Evolutionary conservation across 768 basidiomycete genomes (phyloP).

Genomic region (Collybiopsis confluens): DNA sequence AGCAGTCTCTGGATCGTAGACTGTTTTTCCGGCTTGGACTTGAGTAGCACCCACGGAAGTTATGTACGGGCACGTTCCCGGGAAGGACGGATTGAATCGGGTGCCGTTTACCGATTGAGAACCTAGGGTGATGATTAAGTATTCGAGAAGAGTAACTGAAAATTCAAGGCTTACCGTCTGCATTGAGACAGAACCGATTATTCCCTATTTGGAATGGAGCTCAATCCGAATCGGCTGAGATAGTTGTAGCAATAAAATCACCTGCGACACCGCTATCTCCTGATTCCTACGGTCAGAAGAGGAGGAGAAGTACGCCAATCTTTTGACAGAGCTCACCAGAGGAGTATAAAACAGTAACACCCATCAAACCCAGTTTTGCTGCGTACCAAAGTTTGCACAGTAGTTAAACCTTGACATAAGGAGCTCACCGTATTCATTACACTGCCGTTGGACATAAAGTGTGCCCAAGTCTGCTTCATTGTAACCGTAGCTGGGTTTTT

Average conservation of each 20-base stretch:
- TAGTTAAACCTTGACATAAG: neutral
- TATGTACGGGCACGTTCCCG: slow-evolving; percentile 42
- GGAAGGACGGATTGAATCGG: slow-evolving; percentile 21
- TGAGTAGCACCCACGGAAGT: slow-evolving; percentile 53
- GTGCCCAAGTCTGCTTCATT: slow-evolving; percentile 27
- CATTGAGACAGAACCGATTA: slow-evolving; percentile 19
- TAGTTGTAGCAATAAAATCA: slow-evolving; percentile 4
- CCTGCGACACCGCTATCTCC: slow-evolving; percentile 39
- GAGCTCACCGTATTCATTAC: slow-evolving; percentile 27
- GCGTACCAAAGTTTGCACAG: slow-evolving; percentile 18
- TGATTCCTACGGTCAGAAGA: no score
- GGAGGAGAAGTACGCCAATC: no score
- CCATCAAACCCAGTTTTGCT: slow-evolving; percentile 38
- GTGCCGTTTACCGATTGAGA: slow-evolving; percentile 14
- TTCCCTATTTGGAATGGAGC: slow-evolving; percentile 17
- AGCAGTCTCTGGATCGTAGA: slow-evolving; percentile 40
- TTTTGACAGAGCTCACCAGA: slow-evolving; percentile 2
- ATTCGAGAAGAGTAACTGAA: slow-evolving; percentile 6
- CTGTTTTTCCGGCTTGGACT: slow-evolving; percentile 35
- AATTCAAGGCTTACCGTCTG: slow-evolving; percentile 8
- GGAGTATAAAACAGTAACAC: slow-evolving; percentile 31
- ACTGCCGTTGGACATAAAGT: slow-evolving; percentile 29
- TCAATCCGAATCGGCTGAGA: neutral
- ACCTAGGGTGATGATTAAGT: slow-evolving; percentile 11
- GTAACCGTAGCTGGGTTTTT: slow-evolving; percentile 21